These are phyloP conservation scores for Termitomyces sp. DNA, from an alignment of 768 basidiomycete species.

Conservation along the genomic window DNA sequence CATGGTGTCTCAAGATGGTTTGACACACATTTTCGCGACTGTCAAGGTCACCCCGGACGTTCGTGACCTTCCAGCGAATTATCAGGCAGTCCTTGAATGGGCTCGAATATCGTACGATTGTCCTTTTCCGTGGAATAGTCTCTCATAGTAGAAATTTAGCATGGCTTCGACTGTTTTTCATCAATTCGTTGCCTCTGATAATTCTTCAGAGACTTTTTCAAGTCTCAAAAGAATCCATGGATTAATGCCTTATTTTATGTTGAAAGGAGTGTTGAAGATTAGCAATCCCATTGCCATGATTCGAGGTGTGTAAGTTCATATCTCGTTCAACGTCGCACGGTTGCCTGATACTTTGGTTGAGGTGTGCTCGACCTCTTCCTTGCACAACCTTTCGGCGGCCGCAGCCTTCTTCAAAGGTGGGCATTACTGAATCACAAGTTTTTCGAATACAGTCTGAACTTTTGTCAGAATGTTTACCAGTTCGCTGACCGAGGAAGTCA, in stretches of 20 bases:
- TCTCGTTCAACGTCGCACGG: neutral
- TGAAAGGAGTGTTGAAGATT: constrained; percentile 86
- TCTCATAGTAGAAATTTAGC: constrained; percentile 31
- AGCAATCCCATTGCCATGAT: constrained; percentile 98
- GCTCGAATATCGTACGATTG: constrained; percentile 86
- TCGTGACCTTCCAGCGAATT: constrained; percentile 74
- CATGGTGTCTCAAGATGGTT: constrained; percentile 52
- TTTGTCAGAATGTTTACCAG: constrained; percentile 90
- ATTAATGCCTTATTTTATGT: constrained; percentile 95
- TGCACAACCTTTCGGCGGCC: constrained; percentile 93
- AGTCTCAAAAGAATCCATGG: constrained; percentile 90
- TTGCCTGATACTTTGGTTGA: constrained; percentile 7
- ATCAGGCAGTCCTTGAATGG: constrained; percentile 92
- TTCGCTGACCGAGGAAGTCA: constrained; percentile 86
- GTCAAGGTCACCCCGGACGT: constrained; percentile 79
- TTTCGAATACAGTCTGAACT: neutral
- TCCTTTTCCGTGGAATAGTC: neutral
- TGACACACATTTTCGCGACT: constrained; percentile 82
- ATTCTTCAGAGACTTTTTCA: constrained; percentile 83
- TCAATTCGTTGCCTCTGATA: constrained; percentile 88
- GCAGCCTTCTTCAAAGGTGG: constrained; percentile 84
- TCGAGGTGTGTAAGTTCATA: constrained; percentile 42
- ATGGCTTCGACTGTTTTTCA: constrained; percentile 97
- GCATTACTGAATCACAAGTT: neutral
- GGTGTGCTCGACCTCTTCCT: constrained; percentile 90